Conservation (phyloP, 2,329 filamentous ascomycete species). For the Aspergillus spinulosporus region DNA sequence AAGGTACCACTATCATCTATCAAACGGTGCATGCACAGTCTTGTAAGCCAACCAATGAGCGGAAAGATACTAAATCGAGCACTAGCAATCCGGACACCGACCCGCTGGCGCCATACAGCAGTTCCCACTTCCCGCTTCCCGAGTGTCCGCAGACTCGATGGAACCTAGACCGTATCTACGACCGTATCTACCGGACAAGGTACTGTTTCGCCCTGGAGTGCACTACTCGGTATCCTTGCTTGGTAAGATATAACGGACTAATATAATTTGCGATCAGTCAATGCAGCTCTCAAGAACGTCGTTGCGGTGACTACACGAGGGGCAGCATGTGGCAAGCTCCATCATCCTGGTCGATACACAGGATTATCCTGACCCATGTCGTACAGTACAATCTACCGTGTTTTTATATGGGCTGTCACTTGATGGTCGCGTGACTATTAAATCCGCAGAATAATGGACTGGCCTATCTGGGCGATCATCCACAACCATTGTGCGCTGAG, state of each 20-base stretch:
- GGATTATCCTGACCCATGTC: not conserved
- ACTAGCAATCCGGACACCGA: not conserved
- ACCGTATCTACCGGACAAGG: not conserved
- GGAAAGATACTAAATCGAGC: not conserved
- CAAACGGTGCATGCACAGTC: not conserved
- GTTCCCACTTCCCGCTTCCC: not conserved
- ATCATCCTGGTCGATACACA: not conserved
- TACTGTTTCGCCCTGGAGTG: not conserved
- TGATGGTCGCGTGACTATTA: constrained; percentile 6
- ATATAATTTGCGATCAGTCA: not conserved
- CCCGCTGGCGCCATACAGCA: not conserved
- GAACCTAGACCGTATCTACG: not conserved
- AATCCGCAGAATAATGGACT: not conserved
- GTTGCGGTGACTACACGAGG: not conserved
- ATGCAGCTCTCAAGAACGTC: not conserved
- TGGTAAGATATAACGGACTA: not conserved
- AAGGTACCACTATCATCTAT: not conserved
- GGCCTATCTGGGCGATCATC: not conserved
- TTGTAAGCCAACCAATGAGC: too few relatives aligned
- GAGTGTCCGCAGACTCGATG: not conserved
- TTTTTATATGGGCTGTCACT: not conserved
- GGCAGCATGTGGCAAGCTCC: not conserved
- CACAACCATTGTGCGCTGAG: not conserved
- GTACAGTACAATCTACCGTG: not conserved
- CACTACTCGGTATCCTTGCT: not conserved